Percentiles rank a stretch among this genome's conserved stretches.
These are phyloP conservation scores for Coffea eugenioides DNA, from an alignment of 257 asterid species.

Conservation along the genomic window DNA sequence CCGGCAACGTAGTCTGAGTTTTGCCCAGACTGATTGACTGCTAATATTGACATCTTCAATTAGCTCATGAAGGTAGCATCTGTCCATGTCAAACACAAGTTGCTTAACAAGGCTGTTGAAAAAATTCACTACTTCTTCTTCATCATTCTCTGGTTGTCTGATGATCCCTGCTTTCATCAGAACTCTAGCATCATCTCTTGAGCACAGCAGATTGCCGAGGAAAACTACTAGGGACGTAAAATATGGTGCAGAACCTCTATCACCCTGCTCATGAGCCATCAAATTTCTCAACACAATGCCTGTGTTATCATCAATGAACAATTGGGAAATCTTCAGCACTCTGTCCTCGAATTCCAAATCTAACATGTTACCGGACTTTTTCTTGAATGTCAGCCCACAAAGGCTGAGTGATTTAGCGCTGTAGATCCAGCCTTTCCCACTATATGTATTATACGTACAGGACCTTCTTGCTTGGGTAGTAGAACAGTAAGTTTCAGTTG, in stretches of 20 bases:
- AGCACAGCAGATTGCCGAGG: background rate
- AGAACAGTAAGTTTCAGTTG: too few relatives aligned
- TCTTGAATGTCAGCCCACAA: too few relatives aligned
- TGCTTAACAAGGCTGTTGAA: background rate
- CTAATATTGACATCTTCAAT: background rate
- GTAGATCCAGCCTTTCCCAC: too few relatives aligned
- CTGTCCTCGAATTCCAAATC: too few relatives aligned
- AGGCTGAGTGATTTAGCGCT: too few relatives aligned
- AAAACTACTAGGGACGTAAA: background rate
- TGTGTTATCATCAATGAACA: background rate
- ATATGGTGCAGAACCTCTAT: background rate
- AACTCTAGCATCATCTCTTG: background rate
- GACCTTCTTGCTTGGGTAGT: too few relatives aligned
- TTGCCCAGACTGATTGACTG: background rate
- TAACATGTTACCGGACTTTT: too few relatives aligned
- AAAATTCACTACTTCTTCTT: background rate
- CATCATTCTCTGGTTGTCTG: background rate
- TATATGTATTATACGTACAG: too few relatives aligned
- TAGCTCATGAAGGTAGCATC: conserved; percentile 3
- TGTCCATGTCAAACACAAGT: background rate
- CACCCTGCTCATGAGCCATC: background rate
- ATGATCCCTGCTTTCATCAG: conserved; percentile 6
- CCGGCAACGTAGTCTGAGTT: background rate
- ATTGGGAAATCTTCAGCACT: background rate
- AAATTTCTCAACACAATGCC: background rate